Base-by-base conservation (phyloP, 2,329 filamentous ascomycete species). In the Diaporthe sp. region DNA sequence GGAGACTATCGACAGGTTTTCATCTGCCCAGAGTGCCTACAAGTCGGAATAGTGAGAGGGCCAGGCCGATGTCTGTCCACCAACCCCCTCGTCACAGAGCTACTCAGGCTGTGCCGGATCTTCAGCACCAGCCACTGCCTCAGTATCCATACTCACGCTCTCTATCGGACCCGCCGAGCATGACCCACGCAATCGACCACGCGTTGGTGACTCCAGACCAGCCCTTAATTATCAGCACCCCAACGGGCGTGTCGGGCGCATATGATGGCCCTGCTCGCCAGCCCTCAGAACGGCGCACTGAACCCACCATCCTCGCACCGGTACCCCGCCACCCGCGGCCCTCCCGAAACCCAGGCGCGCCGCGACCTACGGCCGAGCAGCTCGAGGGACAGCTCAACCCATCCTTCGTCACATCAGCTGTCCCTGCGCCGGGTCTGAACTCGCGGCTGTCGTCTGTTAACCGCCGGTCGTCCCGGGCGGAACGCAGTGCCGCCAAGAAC, bases 141-240 rank as follows among this genome's bases (percentile, higher is more conserved):
- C 72, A 75, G 7, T 57, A 74, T 46, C 69, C 73, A 51, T 74
- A 72, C 46, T 25, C 75, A 71, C 53, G 70, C 34, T 46, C 58
- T 70, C 25, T n/a, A 19, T 72, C 65, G 55, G 69, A 53, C 69
- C 69, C 34, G 65, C 77, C 58, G 75, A 76, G 49, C 77, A 79
- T 2, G 78, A 74, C 72, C 74, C 74, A 71, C 77, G 31, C 67
- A 37, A 49, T 55, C 75, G 70, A 76, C 44, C 58, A 77, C 31
- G 75, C 80, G 17, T 76, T 81, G 22, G 80, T 79, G 7, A 76
- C 77, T 4, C 83, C 88, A 37, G 89, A 91, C 51, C 87, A 88
- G 72, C 89, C 90, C 5, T 84, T 92, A 37, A 92, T 92, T 72
- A 91, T 92, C 80, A 92, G 90, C 81, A 92, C 90, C 4, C 90